A percentile compares a stretch with the other conserved stretches of the same genome.
phyloP scores from a whole-genome alignment of 371 early-diverging fungal genomes.

The Circinella minor region DNA sequence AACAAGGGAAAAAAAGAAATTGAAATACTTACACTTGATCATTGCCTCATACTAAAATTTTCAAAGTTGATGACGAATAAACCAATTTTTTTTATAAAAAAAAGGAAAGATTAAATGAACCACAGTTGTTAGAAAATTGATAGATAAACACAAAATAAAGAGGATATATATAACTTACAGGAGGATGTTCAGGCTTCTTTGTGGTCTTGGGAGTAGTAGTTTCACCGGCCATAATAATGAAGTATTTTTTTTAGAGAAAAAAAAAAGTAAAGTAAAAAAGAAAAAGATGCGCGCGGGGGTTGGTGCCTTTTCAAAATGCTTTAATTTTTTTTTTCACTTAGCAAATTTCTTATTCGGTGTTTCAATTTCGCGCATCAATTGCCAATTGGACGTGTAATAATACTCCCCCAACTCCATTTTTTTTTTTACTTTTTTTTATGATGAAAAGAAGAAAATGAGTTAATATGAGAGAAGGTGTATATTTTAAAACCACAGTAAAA shows the following conservation, averaged over 20 bases:
- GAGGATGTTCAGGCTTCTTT: constrained; percentile 46
- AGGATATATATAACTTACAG: constrained; percentile 31
- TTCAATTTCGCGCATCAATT: neutral
- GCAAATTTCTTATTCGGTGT: neutral
- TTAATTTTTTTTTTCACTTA: neutral
- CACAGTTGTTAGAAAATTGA: neutral
- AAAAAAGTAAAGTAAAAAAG: constrained; percentile 14
- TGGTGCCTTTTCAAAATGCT: neutral
- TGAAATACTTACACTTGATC: constrained; percentile 42
- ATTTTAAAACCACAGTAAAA: too few species aligned
- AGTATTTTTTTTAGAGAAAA: constrained; percentile 5
- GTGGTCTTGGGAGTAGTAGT: constrained; percentile 23
- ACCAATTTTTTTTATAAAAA: neutral
- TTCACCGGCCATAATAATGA: constrained; percentile 13
- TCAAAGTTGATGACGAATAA: neutral
- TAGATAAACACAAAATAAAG: neutral
- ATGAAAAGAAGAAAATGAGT: too few species aligned
- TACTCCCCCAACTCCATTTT: too few species aligned
- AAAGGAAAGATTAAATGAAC: constrained; percentile 4
- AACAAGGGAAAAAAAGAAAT: neutral
- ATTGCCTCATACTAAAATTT: constrained; percentile 47
- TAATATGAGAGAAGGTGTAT: too few species aligned
- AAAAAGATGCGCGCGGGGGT: constrained; percentile 1
- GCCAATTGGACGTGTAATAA: too few species aligned
- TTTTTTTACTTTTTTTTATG: too few species aligned